Base-by-base conservation (phyloP, 2,329 filamentous ascomycete species). In the Penicillium nordicum region DNA sequence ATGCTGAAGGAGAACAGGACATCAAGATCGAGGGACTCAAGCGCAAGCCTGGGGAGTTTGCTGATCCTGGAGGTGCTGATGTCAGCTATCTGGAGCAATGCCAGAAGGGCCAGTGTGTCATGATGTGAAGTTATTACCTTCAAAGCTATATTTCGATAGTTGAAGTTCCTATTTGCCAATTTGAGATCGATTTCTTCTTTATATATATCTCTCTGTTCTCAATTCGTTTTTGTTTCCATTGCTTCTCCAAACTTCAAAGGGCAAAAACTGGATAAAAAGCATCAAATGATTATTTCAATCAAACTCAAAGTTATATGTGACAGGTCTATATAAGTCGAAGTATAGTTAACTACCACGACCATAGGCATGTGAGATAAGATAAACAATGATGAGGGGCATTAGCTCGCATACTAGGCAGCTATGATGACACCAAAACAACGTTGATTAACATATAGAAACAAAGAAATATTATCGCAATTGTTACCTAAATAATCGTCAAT, bases 1-100 rank as follows among this genome's bases (percentile, higher is more conserved):
- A 99, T 75, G 85, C 84, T 1, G 87, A 88, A 54, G 94, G 93
- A 2, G 85, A 92, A 63, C 93, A 97, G 75, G 86, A 78, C 46
- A 80, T 99, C 53, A 88, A 83, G 59, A 81, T 97, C 9, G 86
- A 83, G 21, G 94, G 94, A 0, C 76, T 90, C 21, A 85, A 88
- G 65, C 83, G 88, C 65, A 87, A 81, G 64, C 71, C 68, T 5
- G 72, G 72, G 3, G 67, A 72, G 8, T 50, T 66, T 51, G 52
- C 65, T 2, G 67, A 64, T 42, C 85, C 82, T 1, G 82, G 81
- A 4, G 84, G 85, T 5, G 89, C 91, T 57, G 89, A 92, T 48
- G 84, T 86, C 25, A 88, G 89, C 0, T 97, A 96, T 72, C 74
- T 96, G 67, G 89, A 93, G 53, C 74, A 78, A 58, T 79, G 76